phyloP scores from a whole-genome alignment of 768 basidiomycete species.

The Auricularia cornea region DNA sequence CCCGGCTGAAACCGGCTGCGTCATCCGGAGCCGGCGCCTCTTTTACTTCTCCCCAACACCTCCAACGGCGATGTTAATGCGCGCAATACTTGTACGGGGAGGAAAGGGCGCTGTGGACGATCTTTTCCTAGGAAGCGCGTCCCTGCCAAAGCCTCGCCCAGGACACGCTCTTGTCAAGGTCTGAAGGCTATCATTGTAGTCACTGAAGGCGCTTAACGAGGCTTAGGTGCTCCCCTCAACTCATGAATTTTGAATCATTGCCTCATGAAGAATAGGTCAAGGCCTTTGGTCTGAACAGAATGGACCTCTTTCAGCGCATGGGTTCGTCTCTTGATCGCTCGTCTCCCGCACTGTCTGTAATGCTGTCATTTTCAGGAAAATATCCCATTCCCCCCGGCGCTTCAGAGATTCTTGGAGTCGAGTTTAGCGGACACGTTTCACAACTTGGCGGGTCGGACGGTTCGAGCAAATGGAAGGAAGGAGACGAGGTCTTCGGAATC shows the following conservation, averaged over 20 bases:
- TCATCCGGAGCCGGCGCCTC: too few species aligned
- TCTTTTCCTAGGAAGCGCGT: conserved; percentile 63
- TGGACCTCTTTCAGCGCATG: conserved; percentile 25
- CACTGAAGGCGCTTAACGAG: background rate
- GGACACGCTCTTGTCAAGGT: conserved; percentile 76
- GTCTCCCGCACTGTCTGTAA: background rate
- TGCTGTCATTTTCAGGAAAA: conserved; percentile 13
- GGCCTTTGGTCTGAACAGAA: conserved; percentile 31
- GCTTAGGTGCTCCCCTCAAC: too few species aligned
- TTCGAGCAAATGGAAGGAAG: conserved; percentile 19
- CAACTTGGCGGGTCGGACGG: conserved; percentile 21
- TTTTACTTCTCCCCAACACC: too few species aligned
- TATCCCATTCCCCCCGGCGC: conserved; percentile 30
- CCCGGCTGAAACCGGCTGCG: too few species aligned
- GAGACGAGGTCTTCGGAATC: conserved; percentile 33
- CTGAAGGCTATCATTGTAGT: background rate
- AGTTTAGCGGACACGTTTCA: conserved; percentile 29
- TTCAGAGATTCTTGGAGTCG: conserved; percentile 30
- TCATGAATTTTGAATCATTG: background rate
- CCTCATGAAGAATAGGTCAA: conserved; percentile 9
- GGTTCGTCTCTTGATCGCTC: background rate
- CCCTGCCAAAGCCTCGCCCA: conserved; percentile 41
- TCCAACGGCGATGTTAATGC: conserved; percentile 47
- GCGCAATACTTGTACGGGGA: conserved; percentile 69
- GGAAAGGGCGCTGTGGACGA: conserved; percentile 68